Evolutionary conservation across 2,329 filamentous ascomycete genomes (phyloP).

Genomic region (Hymenoscyphus fraxineus): DNA sequence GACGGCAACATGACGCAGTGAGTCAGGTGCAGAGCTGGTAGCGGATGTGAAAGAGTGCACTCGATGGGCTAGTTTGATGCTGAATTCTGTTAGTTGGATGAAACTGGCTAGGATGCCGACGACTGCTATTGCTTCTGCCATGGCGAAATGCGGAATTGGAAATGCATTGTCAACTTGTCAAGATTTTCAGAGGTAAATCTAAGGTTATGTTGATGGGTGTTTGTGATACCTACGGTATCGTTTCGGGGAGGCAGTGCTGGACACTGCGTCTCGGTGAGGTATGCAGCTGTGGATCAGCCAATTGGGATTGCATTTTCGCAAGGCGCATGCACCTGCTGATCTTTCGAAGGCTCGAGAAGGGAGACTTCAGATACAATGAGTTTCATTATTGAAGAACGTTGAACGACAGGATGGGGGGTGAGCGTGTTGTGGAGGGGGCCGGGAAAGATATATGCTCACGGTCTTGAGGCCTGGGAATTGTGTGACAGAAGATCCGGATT

Average conservation of each 20-base stretch:
- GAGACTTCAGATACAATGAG: too few relatives aligned
- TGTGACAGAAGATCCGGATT: too few relatives aligned
- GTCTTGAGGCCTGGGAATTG: too few relatives aligned
- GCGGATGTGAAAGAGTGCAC: neutral
- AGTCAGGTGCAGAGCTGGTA: neutral
- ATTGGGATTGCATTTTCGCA: neutral
- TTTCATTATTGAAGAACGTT: too few relatives aligned
- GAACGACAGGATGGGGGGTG: too few relatives aligned
- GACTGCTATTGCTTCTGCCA: neutral
- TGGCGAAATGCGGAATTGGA: neutral
- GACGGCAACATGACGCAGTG: neutral
- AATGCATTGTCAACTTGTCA: neutral
- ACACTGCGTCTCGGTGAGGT: neutral
- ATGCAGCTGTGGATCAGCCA: neutral
- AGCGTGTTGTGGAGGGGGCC: too few relatives aligned
- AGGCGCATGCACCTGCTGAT: too few relatives aligned
- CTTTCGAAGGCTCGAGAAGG: too few relatives aligned
- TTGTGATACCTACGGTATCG: neutral
- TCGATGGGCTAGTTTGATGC: neutral
- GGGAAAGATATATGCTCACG: too few relatives aligned
- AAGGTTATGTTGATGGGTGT: too few relatives aligned
- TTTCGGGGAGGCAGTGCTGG: neutral
- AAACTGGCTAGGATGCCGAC: neutral
- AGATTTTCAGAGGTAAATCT: too few relatives aligned
- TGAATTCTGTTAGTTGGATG: neutral